These are phyloP conservation scores for Rhodotorula babjevae DNA, from an alignment of 768 basidiomycete species.

Conservation along the genomic window DNA sequence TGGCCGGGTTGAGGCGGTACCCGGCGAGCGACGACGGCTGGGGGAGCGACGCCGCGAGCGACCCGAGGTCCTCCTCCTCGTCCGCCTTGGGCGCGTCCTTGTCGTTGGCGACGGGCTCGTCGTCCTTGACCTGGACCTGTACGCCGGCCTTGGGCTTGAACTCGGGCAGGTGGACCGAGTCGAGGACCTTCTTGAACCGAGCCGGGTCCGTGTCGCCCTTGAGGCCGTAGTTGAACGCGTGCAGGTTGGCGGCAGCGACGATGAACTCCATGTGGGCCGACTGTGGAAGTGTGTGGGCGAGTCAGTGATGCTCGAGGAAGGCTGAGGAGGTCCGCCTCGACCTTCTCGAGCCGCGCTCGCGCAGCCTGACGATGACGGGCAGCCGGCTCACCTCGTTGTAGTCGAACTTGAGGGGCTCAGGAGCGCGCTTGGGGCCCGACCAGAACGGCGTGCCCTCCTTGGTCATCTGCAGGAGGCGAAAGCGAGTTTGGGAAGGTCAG, in stretches of 20 bases:
- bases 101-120: conserved; percentile 65
- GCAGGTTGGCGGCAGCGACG: conserved; percentile 88
- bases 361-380: too few species aligned
- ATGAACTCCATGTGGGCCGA: conserved; percentile 80
- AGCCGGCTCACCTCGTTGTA: conserved; percentile 78
- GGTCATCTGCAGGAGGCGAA: conserved; percentile 52
- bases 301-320: too few species aligned
- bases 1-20: conserved; percentile 90
- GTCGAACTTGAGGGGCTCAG: conserved; percentile 81
- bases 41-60: conserved; percentile 67
- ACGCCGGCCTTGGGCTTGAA: conserved; percentile 90
- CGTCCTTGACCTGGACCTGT: conserved; percentile 89
- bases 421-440: conserved; percentile 97
- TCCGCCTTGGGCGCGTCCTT: conserved; percentile 31
- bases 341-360: too few species aligned
- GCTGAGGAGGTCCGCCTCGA: background rate
- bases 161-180: conserved; percentile 76
- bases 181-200: conserved; percentile 76
- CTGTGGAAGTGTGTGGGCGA: conserved; percentile 51
- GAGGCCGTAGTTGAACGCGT: conserved; percentile 96
- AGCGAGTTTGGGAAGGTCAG: background rate
- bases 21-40: conserved; percentile 86
- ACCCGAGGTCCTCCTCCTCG: conserved; percentile 55
- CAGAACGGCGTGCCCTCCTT: conserved; percentile 95
- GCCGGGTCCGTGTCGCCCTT: conserved; percentile 76